Conservation (phyloP, 1,139 yeast genomes). For the Lizanozyma gosingica region DNA sequence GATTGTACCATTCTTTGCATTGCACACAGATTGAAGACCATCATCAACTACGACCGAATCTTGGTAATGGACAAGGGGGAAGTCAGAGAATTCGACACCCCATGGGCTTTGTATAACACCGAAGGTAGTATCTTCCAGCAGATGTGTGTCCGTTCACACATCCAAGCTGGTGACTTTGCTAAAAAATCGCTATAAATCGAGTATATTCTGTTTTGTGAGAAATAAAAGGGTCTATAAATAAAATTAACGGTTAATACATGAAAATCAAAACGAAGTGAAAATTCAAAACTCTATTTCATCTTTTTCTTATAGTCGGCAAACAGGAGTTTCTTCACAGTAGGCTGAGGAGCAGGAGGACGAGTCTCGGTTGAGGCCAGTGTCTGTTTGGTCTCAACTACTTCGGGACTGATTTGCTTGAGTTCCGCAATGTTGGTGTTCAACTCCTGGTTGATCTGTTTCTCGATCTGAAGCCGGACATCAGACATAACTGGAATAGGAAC, state of each 20-base stretch:
- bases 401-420: slow-evolving; percentile 1
- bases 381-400: slow-evolving; percentile 2
- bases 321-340: slow-evolving; percentile 57
- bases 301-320: slow-evolving; percentile 79
- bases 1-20: slow-evolving; percentile 45
- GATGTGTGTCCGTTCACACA: slow-evolving; percentile 26
- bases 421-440: slow-evolving; percentile 3
- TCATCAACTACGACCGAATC: slow-evolving; percentile 41
- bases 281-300: slow-evolving; percentile 41
- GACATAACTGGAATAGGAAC: not conserved
- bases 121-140: slow-evolving; percentile 20
- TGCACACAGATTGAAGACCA: slow-evolving; percentile 48
- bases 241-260: too few species aligned
- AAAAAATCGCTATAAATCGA: too few species aligned
- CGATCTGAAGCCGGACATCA: not conserved
- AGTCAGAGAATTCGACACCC: slow-evolving; percentile 41
- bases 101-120: slow-evolving; percentile 28
- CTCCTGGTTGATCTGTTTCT: not conserved
- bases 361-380: slow-evolving; percentile 8
- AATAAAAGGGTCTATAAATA: too few species aligned
- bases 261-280: too few species aligned
- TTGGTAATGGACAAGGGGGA: slow-evolving; percentile 47
- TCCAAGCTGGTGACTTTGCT: slow-evolving; percentile 7
- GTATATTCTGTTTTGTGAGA: too few species aligned
- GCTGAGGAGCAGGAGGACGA: slow-evolving; percentile 13